These are phyloP conservation scores for Paraphoma chrysanthemicola DNA, from an alignment of 2,329 filamentous ascomycete species.

Conservation along the genomic window DNA sequence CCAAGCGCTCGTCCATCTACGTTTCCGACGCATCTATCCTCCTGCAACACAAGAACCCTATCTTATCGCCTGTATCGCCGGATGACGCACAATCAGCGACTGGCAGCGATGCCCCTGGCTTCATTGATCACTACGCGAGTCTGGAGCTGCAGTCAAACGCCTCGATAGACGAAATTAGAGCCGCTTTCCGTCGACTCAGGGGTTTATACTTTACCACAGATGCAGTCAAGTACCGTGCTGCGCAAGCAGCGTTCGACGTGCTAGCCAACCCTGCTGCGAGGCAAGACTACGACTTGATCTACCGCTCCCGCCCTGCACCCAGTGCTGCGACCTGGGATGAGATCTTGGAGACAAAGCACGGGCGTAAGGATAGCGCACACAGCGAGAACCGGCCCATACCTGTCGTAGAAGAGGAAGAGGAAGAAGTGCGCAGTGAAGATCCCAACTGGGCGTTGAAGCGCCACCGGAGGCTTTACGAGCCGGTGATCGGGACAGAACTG, in stretches of 20 bases:
- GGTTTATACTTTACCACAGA: constrained; percentile 37
- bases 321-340: constrained; percentile 18
- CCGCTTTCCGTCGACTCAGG: constrained; percentile 35
- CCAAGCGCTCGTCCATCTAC: constrained; percentile 33
- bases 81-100: constrained; percentile 19
- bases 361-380: constrained; percentile 30
- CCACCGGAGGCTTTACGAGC: constrained; percentile 20
- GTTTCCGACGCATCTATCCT: constrained; percentile 33
- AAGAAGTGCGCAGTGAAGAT: constrained; percentile 23
- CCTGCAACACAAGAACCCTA: constrained; percentile 27
- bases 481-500: constrained; percentile 29
- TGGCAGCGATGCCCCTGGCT: constrained; percentile 20
- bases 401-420: constrained; percentile 25
- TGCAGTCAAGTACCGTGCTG: constrained; percentile 36
- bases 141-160: constrained; percentile 31
- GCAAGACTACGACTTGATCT: constrained; percentile 35
- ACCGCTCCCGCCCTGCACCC: constrained; percentile 14
- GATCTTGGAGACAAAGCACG: constrained; percentile 25
- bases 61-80: constrained; percentile 21
- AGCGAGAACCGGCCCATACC: constrained; percentile 17
- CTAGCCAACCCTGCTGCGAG: constrained; percentile 37
- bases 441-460: constrained; percentile 37
- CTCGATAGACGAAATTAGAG: constrained; percentile 37
- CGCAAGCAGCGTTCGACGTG: constrained; percentile 39
- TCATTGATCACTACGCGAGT: constrained; percentile 41